Percentiles rank a stretch among this genome's conserved stretches.
Conservation (phyloP, 768 basidiomycete genomes). For the Mrakia blollopis region DNA sequence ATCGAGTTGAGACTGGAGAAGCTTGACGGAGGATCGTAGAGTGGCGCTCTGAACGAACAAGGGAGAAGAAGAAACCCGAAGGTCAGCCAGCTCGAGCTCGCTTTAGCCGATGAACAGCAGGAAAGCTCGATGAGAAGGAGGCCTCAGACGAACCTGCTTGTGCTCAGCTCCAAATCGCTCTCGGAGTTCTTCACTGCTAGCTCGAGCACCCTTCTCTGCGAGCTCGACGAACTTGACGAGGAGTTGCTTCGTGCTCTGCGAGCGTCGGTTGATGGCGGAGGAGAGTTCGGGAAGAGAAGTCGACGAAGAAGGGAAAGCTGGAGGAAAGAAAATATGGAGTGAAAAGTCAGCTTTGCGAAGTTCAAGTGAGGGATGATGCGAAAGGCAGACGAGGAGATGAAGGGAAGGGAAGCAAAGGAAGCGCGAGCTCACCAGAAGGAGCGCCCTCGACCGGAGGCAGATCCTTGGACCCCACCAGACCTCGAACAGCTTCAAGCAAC, state of each 20-base stretch:
- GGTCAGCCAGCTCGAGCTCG: not conserved
- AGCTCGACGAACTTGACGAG: constrained; percentile 32
- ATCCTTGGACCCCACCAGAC: constrained; percentile 54
- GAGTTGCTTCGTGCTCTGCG: constrained; percentile 28
- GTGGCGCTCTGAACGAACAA: constrained; percentile 21
- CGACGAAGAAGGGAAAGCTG: not conserved
- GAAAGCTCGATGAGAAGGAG: not conserved
- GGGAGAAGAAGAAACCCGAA: not conserved
- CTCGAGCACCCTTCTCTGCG: constrained; percentile 23
- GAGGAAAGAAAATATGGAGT: not conserved
- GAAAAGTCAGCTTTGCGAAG: not conserved
- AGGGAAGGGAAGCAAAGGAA: not conserved
- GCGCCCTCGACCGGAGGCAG: constrained; percentile 48
- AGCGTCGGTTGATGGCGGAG: constrained; percentile 22
- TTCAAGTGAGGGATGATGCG: not conserved
- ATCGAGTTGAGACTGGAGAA: constrained; percentile 36
- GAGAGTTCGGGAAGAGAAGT: constrained; percentile 19
- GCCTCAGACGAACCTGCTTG: constrained; percentile 50
- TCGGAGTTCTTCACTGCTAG: constrained; percentile 38
- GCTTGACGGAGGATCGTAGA: constrained; percentile 33
- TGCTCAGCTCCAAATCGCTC: constrained; percentile 46
- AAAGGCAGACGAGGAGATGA: no score
- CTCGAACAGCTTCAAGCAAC: constrained; percentile 64
- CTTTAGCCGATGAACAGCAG: not conserved
- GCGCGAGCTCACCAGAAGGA: constrained; percentile 42